Percentiles rank a stretch among this genome's conserved stretches.
Conservation (phyloP, 306 rosid species). For the Dalbergia cochinchinensis region DNA sequence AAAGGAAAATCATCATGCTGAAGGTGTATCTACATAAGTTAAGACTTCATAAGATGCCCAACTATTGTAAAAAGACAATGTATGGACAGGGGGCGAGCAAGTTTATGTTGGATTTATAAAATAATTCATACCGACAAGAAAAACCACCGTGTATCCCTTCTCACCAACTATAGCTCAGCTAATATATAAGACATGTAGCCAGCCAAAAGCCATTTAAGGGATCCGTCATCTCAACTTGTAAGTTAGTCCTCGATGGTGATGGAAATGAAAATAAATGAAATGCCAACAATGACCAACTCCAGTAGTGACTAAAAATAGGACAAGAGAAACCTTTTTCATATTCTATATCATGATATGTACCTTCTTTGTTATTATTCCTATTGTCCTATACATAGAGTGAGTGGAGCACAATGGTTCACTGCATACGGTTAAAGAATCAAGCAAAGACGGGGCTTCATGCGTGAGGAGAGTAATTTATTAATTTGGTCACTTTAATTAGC, state of each 20-base stretch:
- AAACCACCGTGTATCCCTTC: not conserved
- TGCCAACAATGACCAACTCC: not conserved
- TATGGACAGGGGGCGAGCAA: no score
- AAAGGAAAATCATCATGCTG: no score
- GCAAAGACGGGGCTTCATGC: no score
- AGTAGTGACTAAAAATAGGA: constrained; percentile 4
- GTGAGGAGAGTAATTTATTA: no score
- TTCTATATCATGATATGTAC: not conserved
- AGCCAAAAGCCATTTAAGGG: constrained; percentile 6
- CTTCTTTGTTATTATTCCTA: not conserved
- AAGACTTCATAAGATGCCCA: no score
- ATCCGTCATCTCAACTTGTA: not conserved
- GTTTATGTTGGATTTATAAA: no score
- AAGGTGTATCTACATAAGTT: no score
- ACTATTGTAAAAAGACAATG: no score
- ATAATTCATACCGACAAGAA: no score
- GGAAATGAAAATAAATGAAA: not conserved
- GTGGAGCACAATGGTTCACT: no score
- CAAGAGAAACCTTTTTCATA: not conserved
- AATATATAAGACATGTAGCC: not conserved
- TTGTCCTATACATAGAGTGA: no score
- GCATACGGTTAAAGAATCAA: no score
- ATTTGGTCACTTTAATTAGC: constrained; percentile 18
- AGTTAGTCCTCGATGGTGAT: not conserved
- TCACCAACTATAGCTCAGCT: constrained; percentile 1